Evolutionary conservation across 2,329 filamentous ascomycete genomes (phyloP), one percentile per base, ranked within the genome.

Genomic region (Calonectria hongkongensis): DNA sequence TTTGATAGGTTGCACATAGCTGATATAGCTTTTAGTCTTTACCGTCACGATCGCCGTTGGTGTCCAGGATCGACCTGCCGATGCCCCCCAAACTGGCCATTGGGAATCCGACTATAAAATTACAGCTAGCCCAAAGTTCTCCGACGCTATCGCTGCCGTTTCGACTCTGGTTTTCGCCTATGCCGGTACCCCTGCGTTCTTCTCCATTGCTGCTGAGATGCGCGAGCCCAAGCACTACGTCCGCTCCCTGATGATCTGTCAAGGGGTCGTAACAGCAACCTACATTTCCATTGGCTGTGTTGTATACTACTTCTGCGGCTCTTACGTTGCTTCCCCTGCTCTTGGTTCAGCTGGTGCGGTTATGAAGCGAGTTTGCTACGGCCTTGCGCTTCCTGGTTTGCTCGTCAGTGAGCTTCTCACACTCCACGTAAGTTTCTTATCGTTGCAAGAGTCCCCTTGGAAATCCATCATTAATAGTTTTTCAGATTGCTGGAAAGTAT

Each of bases 241-340:
- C 0, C 76, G 80, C 0, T 66, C 77, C 0, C 67, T 83, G 2
- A 33, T 83, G 1, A 45, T 81, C 5, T 81, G 78, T 68, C 80
- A 74, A 73, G 63, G 15, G 67, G 80, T 70, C 0, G 77, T 85
- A 0, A 78, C 83, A 0, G 50, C 82, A 16, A 83, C 81, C 21
- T 85, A 85, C 25, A 64, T 82, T 9, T 70, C 80, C 16, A 82
- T 86, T 13, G 80, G 80, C 8, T 74, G 81, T 2, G 85, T 88
- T 0, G 84, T 88, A 1, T 88, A 88, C 78, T 83, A 85, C 39
- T 88, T 81, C 77, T 87, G 85, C 72, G 87, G 87, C 0, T 85
- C 85, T 0, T 87, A 84, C 70, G 85, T 88, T 4, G 84, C 86
- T 0, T 87, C 86, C 0, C 87, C 87, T 0, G 86, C 87, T 13